phyloP scores from a whole-genome alignment of 1,139 yeast genomes.

The Pichia sp. region DNA sequence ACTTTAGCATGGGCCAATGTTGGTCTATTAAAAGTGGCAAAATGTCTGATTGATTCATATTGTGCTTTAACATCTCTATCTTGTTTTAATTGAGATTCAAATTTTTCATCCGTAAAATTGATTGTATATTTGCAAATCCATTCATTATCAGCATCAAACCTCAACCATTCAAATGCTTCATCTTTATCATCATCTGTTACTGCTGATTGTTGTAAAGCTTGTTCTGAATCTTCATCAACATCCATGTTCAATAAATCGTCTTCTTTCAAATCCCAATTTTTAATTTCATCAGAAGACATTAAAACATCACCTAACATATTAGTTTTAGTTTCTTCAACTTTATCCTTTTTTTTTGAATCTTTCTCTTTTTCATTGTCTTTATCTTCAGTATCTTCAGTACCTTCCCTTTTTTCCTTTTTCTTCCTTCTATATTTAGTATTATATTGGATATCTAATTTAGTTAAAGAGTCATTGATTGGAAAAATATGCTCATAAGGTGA shows the following conservation, averaged over 20 bases:
- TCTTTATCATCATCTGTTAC: constrained; percentile 28
- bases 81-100: constrained; percentile 84
- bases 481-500: constrained; percentile 98
- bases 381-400: constrained; percentile 13
- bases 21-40: constrained; percentile 50
- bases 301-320: constrained; percentile 79
- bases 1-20: constrained; percentile 66
- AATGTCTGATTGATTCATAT: constrained; percentile 71
- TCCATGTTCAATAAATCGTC: constrained; percentile 48
- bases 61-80: constrained; percentile 98
- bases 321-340: constrained; percentile 38
- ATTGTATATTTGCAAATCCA: constrained; percentile 85
- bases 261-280: constrained; percentile 69
- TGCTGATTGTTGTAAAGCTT: too few relatives aligned
- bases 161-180: constrained; percentile 95
- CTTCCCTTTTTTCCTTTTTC: constrained; percentile 43
- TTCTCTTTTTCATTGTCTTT: constrained; percentile 35
- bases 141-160: constrained; percentile 95
- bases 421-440: constrained; percentile 80
- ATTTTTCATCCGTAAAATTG: constrained; percentile 94
- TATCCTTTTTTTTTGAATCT: constrained; percentile 27
- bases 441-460: constrained; percentile 88
- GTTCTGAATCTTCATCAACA: constrained; percentile 21
- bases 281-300: constrained; percentile 51
- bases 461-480: constrained; percentile 75